Percentiles rank a stretch among this genome's conserved stretches.
These are phyloP conservation scores for Brassica nigra DNA, from an alignment of 345 rosid species.

Conservation along the genomic window DNA sequence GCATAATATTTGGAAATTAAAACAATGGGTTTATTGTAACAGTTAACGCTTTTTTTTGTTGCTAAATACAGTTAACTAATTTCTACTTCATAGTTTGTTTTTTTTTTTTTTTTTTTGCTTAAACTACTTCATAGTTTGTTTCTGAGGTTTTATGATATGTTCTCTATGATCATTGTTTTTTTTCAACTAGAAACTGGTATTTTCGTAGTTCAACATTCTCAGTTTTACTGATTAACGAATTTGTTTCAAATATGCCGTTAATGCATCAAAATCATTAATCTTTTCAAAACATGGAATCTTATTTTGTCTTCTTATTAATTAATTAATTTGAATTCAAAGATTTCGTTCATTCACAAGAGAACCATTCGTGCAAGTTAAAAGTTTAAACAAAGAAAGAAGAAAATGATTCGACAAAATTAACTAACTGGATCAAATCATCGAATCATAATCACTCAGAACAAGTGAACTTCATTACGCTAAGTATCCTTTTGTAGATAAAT, in stretches of 20 bases:
- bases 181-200: background rate
- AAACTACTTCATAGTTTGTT: background rate
- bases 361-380: conserved; percentile 41
- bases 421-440: conserved; percentile 17
- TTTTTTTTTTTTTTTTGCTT: too few relatives aligned
- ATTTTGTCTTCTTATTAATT: conserved; percentile 21
- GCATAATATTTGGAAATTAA: background rate
- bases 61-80: background rate
- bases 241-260: background rate
- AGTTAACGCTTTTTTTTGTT: background rate
- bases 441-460: conserved; percentile 30
- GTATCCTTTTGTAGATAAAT: conserved; percentile 30
- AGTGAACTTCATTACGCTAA: conserved; percentile 39
- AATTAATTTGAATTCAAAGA: conserved; percentile 26
- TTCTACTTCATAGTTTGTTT: background rate
- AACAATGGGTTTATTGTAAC: background rate
- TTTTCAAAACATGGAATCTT: conserved; percentile 30
- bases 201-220: background rate
- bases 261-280: conserved; percentile 13
- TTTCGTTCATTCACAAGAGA: conserved; percentile 24
- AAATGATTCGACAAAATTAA: conserved; percentile 19
- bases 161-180: background rate
- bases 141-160: background rate
- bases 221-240: background rate
- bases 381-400: conserved; percentile 3